Conservation (phyloP, 441 rosid species). For the Rhodomyrtus psidioides region DNA sequence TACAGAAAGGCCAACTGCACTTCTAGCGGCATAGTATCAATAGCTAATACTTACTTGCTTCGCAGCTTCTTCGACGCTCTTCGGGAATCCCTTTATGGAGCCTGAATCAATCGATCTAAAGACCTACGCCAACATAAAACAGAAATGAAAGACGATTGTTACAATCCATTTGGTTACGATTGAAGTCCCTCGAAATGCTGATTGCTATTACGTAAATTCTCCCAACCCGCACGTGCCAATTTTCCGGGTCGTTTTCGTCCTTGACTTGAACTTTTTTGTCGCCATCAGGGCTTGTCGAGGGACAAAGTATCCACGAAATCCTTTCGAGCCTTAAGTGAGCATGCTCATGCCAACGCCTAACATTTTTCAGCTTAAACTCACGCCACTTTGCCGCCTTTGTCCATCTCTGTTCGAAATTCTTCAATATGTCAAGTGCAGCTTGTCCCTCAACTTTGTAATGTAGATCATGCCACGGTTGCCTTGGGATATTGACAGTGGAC, state of each 20-base stretch:
- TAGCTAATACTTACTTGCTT: neutral
- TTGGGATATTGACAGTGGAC: neutral
- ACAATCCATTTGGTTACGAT: neutral
- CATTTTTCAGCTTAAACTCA: neutral
- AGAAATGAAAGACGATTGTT: neutral
- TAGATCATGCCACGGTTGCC: neutral
- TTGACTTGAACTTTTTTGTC: neutral
- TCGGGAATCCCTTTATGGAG: neutral
- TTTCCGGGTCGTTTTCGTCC: neutral
- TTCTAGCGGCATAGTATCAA: neutral
- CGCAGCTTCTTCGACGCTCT: neutral
- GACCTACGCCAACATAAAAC: neutral
- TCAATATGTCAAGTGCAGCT: neutral
- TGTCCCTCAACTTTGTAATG: neutral
- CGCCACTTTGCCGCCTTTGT: neutral
- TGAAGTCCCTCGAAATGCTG: neutral
- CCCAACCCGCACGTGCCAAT: neutral
- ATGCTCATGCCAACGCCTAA: neutral
- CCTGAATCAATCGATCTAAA: neutral
- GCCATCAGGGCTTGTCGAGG: neutral
- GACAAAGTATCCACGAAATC: neutral
- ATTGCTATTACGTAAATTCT: neutral
- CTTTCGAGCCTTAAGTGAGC: neutral
- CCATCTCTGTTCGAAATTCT: neutral
- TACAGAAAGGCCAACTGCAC: rapidly evolving